Base-by-base conservation (phyloP, 305 asterid genomes). In the Ilex paraguariensis region DNA sequence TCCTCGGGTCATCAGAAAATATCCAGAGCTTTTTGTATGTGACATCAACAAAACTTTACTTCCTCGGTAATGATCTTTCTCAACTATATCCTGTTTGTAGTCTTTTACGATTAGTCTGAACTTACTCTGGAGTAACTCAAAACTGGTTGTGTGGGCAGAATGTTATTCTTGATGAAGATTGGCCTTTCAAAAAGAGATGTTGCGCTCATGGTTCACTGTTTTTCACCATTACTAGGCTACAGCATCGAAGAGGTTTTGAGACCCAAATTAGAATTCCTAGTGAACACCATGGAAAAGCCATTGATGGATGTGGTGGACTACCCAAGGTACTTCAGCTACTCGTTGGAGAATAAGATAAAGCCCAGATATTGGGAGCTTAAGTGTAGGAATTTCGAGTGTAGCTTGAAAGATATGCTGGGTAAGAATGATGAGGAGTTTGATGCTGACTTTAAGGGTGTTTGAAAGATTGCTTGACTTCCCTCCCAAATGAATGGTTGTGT, bases 281-380 rank as follows among this genome's bases (percentile, higher is more conserved):
- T 76, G 52, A 61, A 81, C 44, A 77, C 84, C 57, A 91, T 91
- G 98, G 76, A 51, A 63, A 87, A 59, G 82, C 87, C 95, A 33
- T 54, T 85, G 36, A 77, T 74, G 0, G 87, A 85, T 2, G 85
- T 89, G 66, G 93, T 89, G 1, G 95, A 77, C 21, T 91, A 88
- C 70, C 98, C 98, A 3, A 83, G 98, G 71, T 91, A 89, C 67
- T 87, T 91, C 74, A 89, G 97, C 82, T 88, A 91, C 85, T 89
- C 98, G 7, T 66, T 91, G 77, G 97, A 89, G 84, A 91, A 82
- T 89, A 85, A 73, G 86, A 91, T 91, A 74, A 91, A 85, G 77
- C 95, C 97, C 15, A 82, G 98, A 69, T 87, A 74, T 63, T 82
- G 82, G 80, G 79, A 79, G 72, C 71, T 91, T 65, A 89, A 78